Percentiles rank a stretch among this genome's conserved stretches.
Conservation (phyloP, 805 yeast species). For the Starmerella riodocensis region DNA sequence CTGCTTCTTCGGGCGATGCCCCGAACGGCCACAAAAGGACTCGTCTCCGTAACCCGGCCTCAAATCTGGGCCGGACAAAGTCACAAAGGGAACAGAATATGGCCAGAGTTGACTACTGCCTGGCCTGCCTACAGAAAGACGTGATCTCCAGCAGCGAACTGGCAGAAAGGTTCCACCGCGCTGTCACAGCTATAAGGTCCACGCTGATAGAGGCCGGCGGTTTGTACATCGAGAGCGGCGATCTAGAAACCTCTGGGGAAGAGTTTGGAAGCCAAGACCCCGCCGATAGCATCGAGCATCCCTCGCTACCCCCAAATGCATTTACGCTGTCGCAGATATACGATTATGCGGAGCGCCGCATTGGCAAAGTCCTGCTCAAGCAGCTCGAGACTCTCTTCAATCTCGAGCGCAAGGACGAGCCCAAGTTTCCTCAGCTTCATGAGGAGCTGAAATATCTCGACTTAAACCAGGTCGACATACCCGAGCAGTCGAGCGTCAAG, state of each 20-base stretch:
- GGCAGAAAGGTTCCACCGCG: slow-evolving; percentile 13
- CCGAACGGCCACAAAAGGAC: neutral
- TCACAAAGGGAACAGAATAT: slow-evolving; percentile 7
- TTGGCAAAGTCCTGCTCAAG: slow-evolving; percentile 57
- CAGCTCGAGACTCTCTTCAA: slow-evolving; percentile 27
- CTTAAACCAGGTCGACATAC: slow-evolving; percentile 34
- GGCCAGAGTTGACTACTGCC: slow-evolving; percentile 15
- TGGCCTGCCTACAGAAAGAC: slow-evolving; percentile 16
- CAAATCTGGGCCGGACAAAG: slow-evolving; percentile 1
- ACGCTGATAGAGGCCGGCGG: slow-evolving; percentile 9
- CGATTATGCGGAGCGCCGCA: slow-evolving; percentile 56
- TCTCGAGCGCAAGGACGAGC: slow-evolving; percentile 2
- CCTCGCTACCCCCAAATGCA: neutral
- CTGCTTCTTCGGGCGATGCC: neutral
- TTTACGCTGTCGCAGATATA: slow-evolving; percentile 30
- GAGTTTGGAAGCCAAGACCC: neutral
- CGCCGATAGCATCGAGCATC: too few species aligned
- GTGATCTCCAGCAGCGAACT: slow-evolving; percentile 11
- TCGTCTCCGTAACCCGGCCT: slow-evolving; percentile 8
- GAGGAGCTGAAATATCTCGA: slow-evolving; percentile 27
- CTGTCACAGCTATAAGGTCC: slow-evolving; percentile 4
- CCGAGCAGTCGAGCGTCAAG: slow-evolving; percentile 20
- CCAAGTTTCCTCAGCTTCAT: slow-evolving; percentile 16
- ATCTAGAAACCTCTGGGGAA: neutral
- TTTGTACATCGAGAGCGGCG: neutral